These are phyloP conservation scores for Rhizophora apiculata DNA, from an alignment of 345 rosid genomes.

Conservation along the genomic window DNA sequence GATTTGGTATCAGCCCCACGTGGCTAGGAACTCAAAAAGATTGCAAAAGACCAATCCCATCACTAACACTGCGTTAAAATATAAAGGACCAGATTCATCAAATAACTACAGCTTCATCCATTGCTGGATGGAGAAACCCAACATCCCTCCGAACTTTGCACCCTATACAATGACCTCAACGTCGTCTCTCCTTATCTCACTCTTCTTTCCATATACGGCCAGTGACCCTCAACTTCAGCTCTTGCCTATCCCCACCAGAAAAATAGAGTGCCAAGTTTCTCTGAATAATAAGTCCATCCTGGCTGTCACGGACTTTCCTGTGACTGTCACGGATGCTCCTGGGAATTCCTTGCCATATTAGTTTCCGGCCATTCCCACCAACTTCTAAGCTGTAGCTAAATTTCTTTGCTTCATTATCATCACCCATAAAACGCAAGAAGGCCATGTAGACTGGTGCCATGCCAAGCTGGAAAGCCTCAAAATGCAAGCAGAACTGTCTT, in stretches of 20 bases:
- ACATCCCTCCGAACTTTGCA: neutral
- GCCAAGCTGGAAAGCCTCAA: slow-evolving; percentile 89
- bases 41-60: neutral
- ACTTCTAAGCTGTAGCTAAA: slow-evolving; percentile 84
- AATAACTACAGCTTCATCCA: slow-evolving; percentile 19
- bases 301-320: slow-evolving; percentile 83
- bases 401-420: slow-evolving; percentile 75
- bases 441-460: slow-evolving; percentile 87
- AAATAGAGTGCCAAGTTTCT: slow-evolving; percentile 82
- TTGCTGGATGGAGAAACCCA: slow-evolving; percentile 5
- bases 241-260: slow-evolving; percentile 75
- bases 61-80: slow-evolving; percentile 1
- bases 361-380: slow-evolving; percentile 68
- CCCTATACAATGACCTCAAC: slow-evolving; percentile 24
- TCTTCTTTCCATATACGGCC: slow-evolving; percentile 92
- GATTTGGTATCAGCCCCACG: neutral
- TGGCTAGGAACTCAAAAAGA: neutral
- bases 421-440: slow-evolving; percentile 89
- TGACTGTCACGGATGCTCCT: slow-evolving; percentile 87
- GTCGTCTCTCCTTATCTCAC: slow-evolving; percentile 20
- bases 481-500: slow-evolving; percentile 86
- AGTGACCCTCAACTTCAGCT: slow-evolving; percentile 75
- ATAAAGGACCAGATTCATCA: slow-evolving; percentile 1
- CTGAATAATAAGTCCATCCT: slow-evolving; percentile 75
- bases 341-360: slow-evolving; percentile 83